Conservation (phyloP, 176 grass and related monocot species). For the Pontederia paniculata region DNA sequence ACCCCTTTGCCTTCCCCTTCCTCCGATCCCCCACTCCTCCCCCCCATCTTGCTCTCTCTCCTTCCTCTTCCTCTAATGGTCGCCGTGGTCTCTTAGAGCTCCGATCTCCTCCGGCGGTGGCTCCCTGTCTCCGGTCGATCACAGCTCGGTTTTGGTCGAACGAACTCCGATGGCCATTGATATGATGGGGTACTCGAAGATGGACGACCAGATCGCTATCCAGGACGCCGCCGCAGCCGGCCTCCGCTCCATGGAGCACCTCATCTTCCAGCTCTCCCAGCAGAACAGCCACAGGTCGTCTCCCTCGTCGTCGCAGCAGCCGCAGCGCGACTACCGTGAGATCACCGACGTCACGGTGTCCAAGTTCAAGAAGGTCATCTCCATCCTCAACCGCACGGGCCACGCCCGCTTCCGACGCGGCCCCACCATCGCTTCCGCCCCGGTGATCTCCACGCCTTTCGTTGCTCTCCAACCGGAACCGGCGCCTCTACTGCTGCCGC, state of each 20-base stretch:
- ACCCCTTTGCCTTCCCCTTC: background rate
- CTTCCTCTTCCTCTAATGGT: background rate
- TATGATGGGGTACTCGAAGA: slow-evolving; percentile 4
- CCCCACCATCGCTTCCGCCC: background rate
- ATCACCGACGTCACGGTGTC: slow-evolving; percentile 13
- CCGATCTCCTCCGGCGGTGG: background rate
- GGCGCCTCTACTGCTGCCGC: background rate
- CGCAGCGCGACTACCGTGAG: slow-evolving; percentile 8
- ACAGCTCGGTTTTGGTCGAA: background rate
- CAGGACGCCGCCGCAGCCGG: slow-evolving; percentile 11
- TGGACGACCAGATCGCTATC: slow-evolving; percentile 18
- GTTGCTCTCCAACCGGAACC: background rate
- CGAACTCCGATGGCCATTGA: slow-evolving; percentile 4
- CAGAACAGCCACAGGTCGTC: background rate
- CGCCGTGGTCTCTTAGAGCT: background rate
- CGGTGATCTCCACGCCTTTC: background rate
- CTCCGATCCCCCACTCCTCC: background rate
- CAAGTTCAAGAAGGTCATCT: slow-evolving; percentile 23
- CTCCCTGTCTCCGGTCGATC: background rate
- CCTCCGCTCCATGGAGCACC: slow-evolving; percentile 6
- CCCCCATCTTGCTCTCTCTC: background rate
- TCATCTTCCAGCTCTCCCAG: slow-evolving; percentile 2
- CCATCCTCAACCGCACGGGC: slow-evolving; percentile 16
- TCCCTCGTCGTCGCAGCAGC: background rate
- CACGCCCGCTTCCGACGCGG: slow-evolving; percentile 21